These are phyloP conservation scores for Apophysomyces elegans DNA, from an alignment of 371 early-diverging fungal genomes.

Conservation along the genomic window DNA sequence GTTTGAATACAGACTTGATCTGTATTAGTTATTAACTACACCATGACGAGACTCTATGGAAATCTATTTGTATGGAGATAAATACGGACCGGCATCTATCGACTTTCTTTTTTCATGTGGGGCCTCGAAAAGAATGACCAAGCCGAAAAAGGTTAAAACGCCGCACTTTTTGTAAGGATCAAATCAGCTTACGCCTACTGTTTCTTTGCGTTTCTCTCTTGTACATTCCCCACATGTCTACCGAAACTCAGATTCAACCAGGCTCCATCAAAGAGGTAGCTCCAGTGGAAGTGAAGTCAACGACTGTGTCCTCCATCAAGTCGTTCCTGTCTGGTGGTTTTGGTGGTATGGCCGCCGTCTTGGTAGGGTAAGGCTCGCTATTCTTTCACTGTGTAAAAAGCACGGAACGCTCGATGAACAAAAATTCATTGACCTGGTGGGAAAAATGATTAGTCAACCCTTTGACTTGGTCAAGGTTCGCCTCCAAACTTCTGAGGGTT, in stretches of 20 bases:
- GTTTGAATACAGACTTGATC: too few species aligned
- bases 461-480: conserved; percentile 92
- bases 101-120: background rate
- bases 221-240: conserved; percentile 1
- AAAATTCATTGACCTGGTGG: background rate
- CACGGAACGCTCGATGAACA: background rate
- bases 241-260: conserved; percentile 6
- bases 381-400: background rate
- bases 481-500: conserved; percentile 86
- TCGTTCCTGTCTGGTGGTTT: conserved; percentile 96
- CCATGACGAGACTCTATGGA: too few species aligned
- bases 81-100: too few species aligned
- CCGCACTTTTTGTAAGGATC: conserved; percentile 5
- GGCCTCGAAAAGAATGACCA: background rate
- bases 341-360: conserved; percentile 82
- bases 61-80: too few species aligned
- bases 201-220: background rate
- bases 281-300: conserved; percentile 8
- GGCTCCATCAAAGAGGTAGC: background rate
- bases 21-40: too few species aligned
- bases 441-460: conserved; percentile 59
- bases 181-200: background rate
- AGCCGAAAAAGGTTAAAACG: background rate
- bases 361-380: conserved; percentile 59
- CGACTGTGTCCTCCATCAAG: conserved; percentile 66